phyloP scores from a whole-genome alignment of 345 rosid species.

The Gossypium herbaceum region DNA sequence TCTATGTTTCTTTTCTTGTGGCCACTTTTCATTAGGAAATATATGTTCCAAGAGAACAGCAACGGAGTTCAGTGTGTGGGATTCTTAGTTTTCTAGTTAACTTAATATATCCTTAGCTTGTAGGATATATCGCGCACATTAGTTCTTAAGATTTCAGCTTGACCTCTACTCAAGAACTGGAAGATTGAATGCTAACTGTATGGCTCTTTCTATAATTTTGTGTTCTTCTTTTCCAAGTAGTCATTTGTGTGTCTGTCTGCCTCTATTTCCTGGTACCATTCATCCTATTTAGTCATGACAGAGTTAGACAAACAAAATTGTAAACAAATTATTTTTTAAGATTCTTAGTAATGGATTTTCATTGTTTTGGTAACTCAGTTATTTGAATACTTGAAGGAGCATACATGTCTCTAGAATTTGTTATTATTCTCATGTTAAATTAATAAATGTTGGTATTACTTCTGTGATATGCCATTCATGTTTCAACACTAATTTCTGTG shows the following conservation, averaged over 20 bases:
- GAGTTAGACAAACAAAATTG: background rate
- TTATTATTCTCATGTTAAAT: background rate
- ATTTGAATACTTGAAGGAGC: constrained; percentile 3
- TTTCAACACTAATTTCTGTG: background rate
- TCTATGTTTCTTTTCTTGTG: background rate
- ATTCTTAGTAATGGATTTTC: background rate
- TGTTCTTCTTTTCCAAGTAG: background rate
- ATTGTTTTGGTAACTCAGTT: background rate
- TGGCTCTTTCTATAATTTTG: background rate
- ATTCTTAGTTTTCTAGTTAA: background rate
- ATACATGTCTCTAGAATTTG: background rate
- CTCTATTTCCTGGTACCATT: background rate
- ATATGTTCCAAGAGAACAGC: background rate
- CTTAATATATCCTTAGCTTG: background rate
- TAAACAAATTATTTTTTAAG: background rate
- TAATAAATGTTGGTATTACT: background rate
- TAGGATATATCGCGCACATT: background rate
- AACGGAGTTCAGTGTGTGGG: background rate
- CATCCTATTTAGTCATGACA: background rate
- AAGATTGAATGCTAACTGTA: background rate
- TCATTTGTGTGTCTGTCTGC: background rate
- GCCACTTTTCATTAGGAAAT: background rate
- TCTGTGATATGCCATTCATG: background rate
- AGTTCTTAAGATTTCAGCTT: background rate
- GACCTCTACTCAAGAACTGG: background rate